Percentiles rank a stretch among this genome's conserved stretches.
Evolutionary conservation across 139 green algal species (phyloP).

Genomic region (Volvox reticuliferus): DNA sequence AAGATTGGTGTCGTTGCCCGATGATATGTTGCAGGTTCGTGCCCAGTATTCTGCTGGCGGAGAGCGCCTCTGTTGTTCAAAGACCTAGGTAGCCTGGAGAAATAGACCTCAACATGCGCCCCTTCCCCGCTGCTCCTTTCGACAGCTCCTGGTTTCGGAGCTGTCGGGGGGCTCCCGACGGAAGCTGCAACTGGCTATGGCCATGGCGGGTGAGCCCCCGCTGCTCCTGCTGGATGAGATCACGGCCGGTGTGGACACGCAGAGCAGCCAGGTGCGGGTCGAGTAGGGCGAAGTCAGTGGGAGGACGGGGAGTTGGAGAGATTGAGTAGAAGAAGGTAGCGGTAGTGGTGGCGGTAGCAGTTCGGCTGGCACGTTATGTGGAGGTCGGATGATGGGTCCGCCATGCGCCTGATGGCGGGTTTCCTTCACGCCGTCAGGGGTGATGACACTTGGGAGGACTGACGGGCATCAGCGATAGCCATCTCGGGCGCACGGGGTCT

Average conservation of each 20-base stretch:
- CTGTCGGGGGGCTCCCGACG: conserved; percentile 31
- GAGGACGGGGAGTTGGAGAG: not conserved
- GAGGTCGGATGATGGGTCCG: too few species aligned
- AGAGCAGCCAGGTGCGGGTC: conserved; percentile 16
- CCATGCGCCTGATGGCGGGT: too few species aligned
- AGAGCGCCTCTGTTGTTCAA: too few species aligned
- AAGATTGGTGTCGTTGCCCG: not conserved
- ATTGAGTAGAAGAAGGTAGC: not conserved
- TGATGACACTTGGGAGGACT: too few species aligned
- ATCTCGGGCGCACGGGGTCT: too few species aligned
- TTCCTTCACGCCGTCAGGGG: too few species aligned
- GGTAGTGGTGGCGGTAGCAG: too few species aligned
- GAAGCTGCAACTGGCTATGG: conserved; percentile 33
- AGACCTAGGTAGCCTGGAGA: too few species aligned
- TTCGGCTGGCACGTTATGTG: too few species aligned
- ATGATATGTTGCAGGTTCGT: conserved; percentile 20
- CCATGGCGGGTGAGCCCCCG: conserved; percentile 20
- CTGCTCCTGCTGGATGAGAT: conserved; percentile 43
- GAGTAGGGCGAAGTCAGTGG: not conserved
- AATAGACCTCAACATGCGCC: not conserved
- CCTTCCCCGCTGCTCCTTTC: not conserved
- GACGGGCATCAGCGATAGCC: too few species aligned
- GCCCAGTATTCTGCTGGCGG: too few species aligned
- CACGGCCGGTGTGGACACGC: conserved; percentile 21
- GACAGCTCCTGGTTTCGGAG: not conserved